Evolutionary conservation across 148 eudicot species (phyloP).

Genomic region (Chenopodium berlandieri): DNA sequence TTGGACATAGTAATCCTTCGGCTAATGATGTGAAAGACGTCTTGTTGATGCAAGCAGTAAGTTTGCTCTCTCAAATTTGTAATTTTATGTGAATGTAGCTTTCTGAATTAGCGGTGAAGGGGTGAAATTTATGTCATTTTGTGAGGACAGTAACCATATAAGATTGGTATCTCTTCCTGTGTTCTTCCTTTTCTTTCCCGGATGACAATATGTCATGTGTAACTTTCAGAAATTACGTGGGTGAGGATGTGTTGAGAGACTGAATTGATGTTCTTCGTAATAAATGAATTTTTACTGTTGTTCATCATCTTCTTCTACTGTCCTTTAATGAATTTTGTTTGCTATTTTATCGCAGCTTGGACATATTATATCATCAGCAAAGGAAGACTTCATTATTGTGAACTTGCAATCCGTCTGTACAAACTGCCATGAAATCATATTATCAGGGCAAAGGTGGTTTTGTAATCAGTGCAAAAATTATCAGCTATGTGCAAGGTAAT

Average conservation of each 20-base stretch:
- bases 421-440: conserved; percentile 63
- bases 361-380: conserved; percentile 47
- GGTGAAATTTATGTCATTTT: background rate
- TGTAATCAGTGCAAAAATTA: conserved; percentile 66
- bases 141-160: background rate
- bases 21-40: conserved; percentile 61
- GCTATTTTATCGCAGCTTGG: conserved; percentile 46
- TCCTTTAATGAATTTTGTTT: background rate
- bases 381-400: conserved; percentile 77
- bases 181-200: background rate
- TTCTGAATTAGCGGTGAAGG: background rate
- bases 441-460: conserved; percentile 66
- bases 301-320: background rate
- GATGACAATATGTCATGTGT: background rate
- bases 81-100: background rate
- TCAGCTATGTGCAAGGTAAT: conserved; percentile 72
- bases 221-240: background rate
- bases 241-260: background rate
- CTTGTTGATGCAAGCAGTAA: conserved; percentile 74
- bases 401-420: conserved; percentile 62
- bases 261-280: background rate
- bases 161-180: background rate
- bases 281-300: background rate
- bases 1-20: conserved; percentile 65
- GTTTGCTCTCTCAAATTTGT: conserved; percentile 17